Conservation (phyloP, 495 filamentous ascomycete genomes). For the Neurospora africana region DNA sequence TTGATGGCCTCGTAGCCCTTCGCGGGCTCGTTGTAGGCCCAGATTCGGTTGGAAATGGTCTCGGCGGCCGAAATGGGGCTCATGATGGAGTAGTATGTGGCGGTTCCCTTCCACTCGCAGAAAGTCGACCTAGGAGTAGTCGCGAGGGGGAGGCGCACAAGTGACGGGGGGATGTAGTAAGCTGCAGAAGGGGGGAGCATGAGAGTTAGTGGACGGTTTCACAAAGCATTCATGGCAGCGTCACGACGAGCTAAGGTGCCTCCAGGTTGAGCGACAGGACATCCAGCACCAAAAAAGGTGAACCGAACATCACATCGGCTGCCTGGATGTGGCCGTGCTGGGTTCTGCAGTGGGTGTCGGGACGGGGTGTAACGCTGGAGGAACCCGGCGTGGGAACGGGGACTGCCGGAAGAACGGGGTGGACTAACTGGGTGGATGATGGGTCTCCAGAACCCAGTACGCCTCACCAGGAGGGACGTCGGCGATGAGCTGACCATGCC, state of each 20-base stretch:
- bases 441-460: constrained; percentile 51
- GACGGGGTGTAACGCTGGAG: not conserved
- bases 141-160: constrained; percentile 31
- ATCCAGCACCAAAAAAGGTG: not conserved
- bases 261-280: not conserved
- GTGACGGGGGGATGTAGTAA: constrained; percentile 44
- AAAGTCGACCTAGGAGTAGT: constrained; percentile 35
- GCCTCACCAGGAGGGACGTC: constrained; percentile 40
- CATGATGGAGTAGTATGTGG: constrained; percentile 40
- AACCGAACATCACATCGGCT: not conserved
- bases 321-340: not conserved
- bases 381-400: not conserved
- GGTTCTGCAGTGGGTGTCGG: not conserved
- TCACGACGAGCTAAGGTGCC: not conserved
- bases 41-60: constrained; percentile 38
- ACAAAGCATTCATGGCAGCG: not conserved
- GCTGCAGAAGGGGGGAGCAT: constrained; percentile 18
- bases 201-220: not conserved
- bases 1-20: constrained; percentile 37
- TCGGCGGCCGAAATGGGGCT: constrained; percentile 22
- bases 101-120: constrained; percentile 49
- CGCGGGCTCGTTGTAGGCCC: constrained; percentile 44
- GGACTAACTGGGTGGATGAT: constrained; percentile 42
- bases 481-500: constrained; percentile 40
- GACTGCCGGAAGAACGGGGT: not conserved